Base-by-base conservation (phyloP, 2,329 filamentous ascomycete species). In the Botrytis galanthina region DNA sequence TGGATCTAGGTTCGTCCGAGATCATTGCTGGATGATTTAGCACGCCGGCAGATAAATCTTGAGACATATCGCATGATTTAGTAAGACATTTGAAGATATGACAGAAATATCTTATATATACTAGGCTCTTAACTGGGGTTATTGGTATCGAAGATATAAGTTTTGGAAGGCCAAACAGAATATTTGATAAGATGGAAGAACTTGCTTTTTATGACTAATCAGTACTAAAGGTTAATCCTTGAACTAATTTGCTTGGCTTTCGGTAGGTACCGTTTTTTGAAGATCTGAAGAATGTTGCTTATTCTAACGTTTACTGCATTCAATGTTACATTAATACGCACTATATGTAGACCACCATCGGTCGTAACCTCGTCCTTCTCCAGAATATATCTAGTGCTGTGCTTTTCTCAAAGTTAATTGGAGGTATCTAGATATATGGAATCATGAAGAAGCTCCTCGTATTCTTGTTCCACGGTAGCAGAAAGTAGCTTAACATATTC, bases 21-120 rank as follows among this genome's bases (percentile, higher is more conserved):
- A 67, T 48, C 44, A 46, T 42, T 42, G 73, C 71, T 62, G 57
- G 69, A 57, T 71, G 67, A 57, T 76, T 75, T 76, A 70, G 76
- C 70, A 61, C 61, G 74, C 74, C 74, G 71, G 75, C 75, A 73
- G 75, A 73, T 22, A 35, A 44, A n/a, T 68, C 48, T 62, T 61
- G 75, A 76, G 77, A 75, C 78, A 79, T 79, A 51, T 75, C 73
- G 73, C 76, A 77, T 77, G 16, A 29, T 57, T 42, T 54, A 57
- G n/a, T 26, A 29, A 57, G 4, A 5, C 32, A 29, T 32, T 14
- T 42, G n/a, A 9, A 57, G 35, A n/a, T 68, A 68, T 68, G 39
- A 54, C 29, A 68, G 37, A 68, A 68, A 22, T 26, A 39, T 39
- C 18, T 39, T 57, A 32, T 57, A 68, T 68, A 68, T 57, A 35